Base-by-base conservation (phyloP, 1,284 basidiomycete species). In the Clitocybe nebularis region DNA sequence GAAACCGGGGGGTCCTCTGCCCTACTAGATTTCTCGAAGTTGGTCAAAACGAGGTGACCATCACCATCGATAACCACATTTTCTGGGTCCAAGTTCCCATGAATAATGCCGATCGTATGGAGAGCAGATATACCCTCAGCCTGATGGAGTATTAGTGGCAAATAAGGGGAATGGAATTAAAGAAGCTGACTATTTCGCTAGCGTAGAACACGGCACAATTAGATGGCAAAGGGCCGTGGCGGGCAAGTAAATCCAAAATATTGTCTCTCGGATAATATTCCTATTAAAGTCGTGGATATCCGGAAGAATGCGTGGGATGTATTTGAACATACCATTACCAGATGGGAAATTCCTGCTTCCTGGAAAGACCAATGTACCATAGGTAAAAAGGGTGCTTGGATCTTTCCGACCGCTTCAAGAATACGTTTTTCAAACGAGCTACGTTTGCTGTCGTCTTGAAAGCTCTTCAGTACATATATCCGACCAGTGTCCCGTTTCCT, bases 11-110 rank as follows among this genome's bases (percentile, higher is more conserved):
- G 44, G 20, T 30, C 45, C 9, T 45, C 41, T 35, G 48, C 33
- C 4, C 46, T 43, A 23, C 50, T 44, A 5, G 72, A 72, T 32
- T 69, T 64, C 29, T 77, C 76, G 55, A 89, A 85, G 50, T 84
- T 81, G 8, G 77, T 78, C 5, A 89, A 64, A 4, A 87, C 72
- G 28, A 84, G 67, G 53, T 89, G 86, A 0, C 85, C 85, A 26
- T 75, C 67, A 11, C 62, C 56, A 47, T 79, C 77, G 35, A 90
- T 74, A 30, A 82, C 66, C 42, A 88, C 68, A 53, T 82, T 84
- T 48, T 79, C 78, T 3, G 78, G 78, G 43, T 74, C 74, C 37
- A 81, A 58, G 48, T 77, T 69, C 13, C 76, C 65, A 50, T 77
- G 77, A 32, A 72, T 60, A 30, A 77, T 73, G 5, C 73, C 72